These are phyloP conservation scores for Penicillium argentinense DNA, from an alignment of 495 filamentous ascomycete species.

Conservation along the genomic window DNA sequence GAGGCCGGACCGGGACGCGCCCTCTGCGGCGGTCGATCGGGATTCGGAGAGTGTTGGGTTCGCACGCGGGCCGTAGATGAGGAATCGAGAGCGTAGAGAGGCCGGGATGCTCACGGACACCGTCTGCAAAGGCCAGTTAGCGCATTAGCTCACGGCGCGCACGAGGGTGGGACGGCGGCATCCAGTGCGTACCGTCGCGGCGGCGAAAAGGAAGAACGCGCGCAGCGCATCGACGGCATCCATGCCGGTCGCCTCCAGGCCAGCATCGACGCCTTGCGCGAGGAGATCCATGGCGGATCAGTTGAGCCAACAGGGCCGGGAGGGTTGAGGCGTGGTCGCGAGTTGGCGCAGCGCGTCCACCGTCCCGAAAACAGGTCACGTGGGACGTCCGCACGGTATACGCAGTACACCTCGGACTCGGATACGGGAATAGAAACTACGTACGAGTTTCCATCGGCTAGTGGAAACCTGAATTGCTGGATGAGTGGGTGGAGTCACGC, in stretches of 20 bases:
- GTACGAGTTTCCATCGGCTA: too few relatives aligned
- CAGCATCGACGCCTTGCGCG: slow-evolving; percentile 20
- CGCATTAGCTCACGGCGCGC: slow-evolving; percentile 15
- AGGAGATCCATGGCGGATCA: slow-evolving; percentile 31
- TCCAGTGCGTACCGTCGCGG: slow-evolving; percentile 45
- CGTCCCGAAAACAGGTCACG: too few relatives aligned
- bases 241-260: slow-evolving; percentile 32
- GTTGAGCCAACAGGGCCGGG: too few relatives aligned
- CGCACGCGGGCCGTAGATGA: slow-evolving; percentile 59
- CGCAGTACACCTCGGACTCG: too few relatives aligned
- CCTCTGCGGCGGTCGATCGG: slow-evolving; percentile 13
- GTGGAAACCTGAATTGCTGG: too few relatives aligned
- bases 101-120: slow-evolving; percentile 51
- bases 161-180: neutral
- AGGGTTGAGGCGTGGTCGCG: too few relatives aligned
- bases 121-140: slow-evolving; percentile 41
- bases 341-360: too few relatives aligned
- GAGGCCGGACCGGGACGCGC: slow-evolving; percentile 4
- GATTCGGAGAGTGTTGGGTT: slow-evolving; percentile 21
- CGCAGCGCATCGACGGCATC: slow-evolving; percentile 44
- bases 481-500: too few relatives aligned
- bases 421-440: too few relatives aligned
- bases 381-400: too few relatives aligned
- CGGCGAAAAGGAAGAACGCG: slow-evolving; percentile 45
- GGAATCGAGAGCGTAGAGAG: slow-evolving; percentile 52